Percentiles rank a stretch among this genome's conserved stretches.
Evolutionary conservation across 176 grass and related monocot genomes (phyloP).

Genomic region (Raddia guianensis): DNA sequence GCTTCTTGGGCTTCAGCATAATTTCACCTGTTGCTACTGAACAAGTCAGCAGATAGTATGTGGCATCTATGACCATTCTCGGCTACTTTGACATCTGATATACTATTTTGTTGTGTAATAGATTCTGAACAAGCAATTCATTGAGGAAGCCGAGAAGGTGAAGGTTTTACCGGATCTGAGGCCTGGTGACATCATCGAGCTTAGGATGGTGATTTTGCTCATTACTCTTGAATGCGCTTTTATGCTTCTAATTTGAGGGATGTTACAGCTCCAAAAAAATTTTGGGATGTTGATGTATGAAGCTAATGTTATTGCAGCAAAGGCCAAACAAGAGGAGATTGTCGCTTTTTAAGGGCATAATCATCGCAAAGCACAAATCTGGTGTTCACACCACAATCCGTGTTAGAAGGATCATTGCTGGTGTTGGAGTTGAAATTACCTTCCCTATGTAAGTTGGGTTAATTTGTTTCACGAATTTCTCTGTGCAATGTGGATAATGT

Average conservation of each 20-base stretch:
- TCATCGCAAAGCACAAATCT: constrained; percentile 86
- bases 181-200: constrained; percentile 88
- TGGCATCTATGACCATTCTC: constrained; percentile 6
- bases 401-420: constrained; percentile 91
- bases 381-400: constrained; percentile 96
- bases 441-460: constrained; percentile 92
- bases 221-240: constrained; percentile 5
- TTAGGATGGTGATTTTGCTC: constrained; percentile 72
- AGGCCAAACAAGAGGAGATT: constrained; percentile 90
- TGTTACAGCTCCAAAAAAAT: background rate
- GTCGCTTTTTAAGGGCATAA: constrained; percentile 91
- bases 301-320: constrained; percentile 56
- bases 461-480: constrained; percentile 8
- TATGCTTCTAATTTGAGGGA: constrained; percentile 18
- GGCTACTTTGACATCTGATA: background rate
- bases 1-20: background rate
- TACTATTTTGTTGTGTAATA: constrained; percentile 27
- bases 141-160: constrained; percentile 82
- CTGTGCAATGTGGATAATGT: constrained; percentile 5
- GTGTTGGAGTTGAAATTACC: constrained; percentile 91
- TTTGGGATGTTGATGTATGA: constrained; percentile 3
- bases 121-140: constrained; percentile 91
- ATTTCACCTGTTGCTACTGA: background rate
- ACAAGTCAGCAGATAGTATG: background rate
- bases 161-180: constrained; percentile 85